Evolutionary conservation across 2,329 filamentous ascomycete species (phyloP), one percentile per base, ranked within the genome.

Genomic region (Penicillium sp.): DNA sequence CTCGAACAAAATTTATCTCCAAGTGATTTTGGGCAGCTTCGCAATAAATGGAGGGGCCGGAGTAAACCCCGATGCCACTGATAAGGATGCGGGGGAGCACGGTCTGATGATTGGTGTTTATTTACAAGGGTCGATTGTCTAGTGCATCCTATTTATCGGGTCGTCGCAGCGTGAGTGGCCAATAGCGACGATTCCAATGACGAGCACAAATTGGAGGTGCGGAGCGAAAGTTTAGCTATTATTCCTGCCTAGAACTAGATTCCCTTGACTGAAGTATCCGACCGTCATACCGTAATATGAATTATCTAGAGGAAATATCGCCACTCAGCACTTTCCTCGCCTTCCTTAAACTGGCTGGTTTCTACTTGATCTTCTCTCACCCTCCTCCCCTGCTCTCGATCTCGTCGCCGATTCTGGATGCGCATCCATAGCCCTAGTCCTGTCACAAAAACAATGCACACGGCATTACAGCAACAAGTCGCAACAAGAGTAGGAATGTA

Each of bases 401-500:
- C 70, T 17, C 71, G 71, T 34, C 67, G 66, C 9, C 62, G 55
- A 56, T 80, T 80, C 42, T 80, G 71, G 37, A 57, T 46, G 24
- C 75, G 74, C 76, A 80, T 79, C 74, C 75, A 80, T 1, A 71
- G 3, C 0, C 76, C 75, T 30, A 80, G 47, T 13, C 63, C 64
- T 3, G 73, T 52, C 0, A 71, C 72, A 30, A 71, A 71, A 1
- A 63, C 39, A 29, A 80, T 78, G 46, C 71, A 76, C 0, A 72
- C 67, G 1, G 66, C 69, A 58, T 78, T 78, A 52, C 77, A 74
- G 17, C 64, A 66, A 15, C 67, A 69, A 1, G 75, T 80, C 1
- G 70, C 74, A 6, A 75, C 71, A 6, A 81, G 60, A 1, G 77
- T 80, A 0, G 78, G 78, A 1, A 75, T 66, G 53, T 80, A 80